Evolutionary conservation across 1,284 basidiomycete genomes (phyloP).

Genomic region (Austroboletus novae-zelandiae): DNA sequence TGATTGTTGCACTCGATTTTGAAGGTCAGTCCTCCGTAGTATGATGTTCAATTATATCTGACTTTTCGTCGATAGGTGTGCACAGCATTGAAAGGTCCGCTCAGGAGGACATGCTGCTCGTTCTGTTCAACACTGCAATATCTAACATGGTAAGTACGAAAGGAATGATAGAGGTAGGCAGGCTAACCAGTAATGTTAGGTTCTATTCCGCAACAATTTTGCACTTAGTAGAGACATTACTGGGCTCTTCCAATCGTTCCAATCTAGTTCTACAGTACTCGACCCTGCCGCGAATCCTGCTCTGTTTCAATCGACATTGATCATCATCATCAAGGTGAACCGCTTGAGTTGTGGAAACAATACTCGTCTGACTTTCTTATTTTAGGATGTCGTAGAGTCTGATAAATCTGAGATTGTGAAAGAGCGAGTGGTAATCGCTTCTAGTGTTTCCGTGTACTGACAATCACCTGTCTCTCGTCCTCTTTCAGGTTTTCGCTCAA

Average conservation of each 20-base stretch:
- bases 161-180: too few relatives aligned
- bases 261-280: slow-evolving; percentile 56
- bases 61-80: slow-evolving; percentile 41
- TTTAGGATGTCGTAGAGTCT: slow-evolving; percentile 56
- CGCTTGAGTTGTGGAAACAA: not conserved
- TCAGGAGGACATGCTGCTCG: slow-evolving; percentile 62
- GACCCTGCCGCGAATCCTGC: slow-evolving; percentile 57
- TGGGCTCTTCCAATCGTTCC: slow-evolving; percentile 63
- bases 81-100: slow-evolving; percentile 62
- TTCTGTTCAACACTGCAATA: slow-evolving; percentile 63
- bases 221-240: slow-evolving; percentile 57
- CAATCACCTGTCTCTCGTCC: not conserved
- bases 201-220: slow-evolving; percentile 65
- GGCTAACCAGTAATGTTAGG: slow-evolving; percentile 32
- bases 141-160: slow-evolving; percentile 44
- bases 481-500: slow-evolving; percentile 48
- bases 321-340: slow-evolving; percentile 60
- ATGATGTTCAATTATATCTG: not conserved
- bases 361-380: not conserved
- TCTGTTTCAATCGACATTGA: slow-evolving; percentile 57
- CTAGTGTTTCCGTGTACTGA: not conserved
- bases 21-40: slow-evolving; percentile 41
- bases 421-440: slow-evolving; percentile 41
- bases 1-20: slow-evolving; percentile 63
- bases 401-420: slow-evolving; percentile 55